Evolutionary conservation across 2,329 filamentous ascomycete species (phyloP), one percentile per base, ranked within the genome.

Genomic region (Tolypocladium amazonense): DNA sequence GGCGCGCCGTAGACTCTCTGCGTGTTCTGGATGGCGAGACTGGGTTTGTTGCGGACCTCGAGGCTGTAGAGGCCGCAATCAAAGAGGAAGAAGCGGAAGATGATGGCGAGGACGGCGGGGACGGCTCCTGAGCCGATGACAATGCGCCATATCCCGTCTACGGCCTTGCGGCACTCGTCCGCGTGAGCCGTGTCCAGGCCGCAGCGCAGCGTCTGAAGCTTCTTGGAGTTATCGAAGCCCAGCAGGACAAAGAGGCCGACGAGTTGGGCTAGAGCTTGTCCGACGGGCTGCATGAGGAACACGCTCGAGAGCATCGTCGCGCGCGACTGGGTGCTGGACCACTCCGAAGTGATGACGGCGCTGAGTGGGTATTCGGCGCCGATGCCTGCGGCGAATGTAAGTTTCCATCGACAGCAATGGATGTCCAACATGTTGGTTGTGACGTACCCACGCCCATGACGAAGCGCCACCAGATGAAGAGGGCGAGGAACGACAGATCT

Each of bases 241-340:
- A 81, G 71, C 14, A 81, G 68, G 12, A 81, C 79, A 71, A 75
- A 78, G 5, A 87, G 71, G 4, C 83, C 82, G 14, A 88, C 82
- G 6, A 87, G 70, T 62, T 87, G 85, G 18, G 85, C 85, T 1
- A 86, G 75, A 2, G 87, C 81, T 66, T 88, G 86, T 7, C 86
- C 86, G 11, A 88, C 73, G 1, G 86, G 85, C 64, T 89, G 86
- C 81, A 87, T 88, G 65, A 87, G 78, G 68, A 89, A 88, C 38
- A 89, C 85, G 4, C 80, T 80, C 7, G 86, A 83, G 63, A 89
- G 75, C 86, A 88, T 88, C 25, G 79, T 82, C n/a, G 81, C 82
- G 56, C 86, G 76, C n/a, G 85, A 84, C 56, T 80, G 81, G 0
- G 84, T 88, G 58, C 79, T 82, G 6, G 80, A 75, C 75, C 80